A percentile compares a stretch with the other conserved stretches of the same genome.
These are phyloP conservation scores for Pythium dissimile DNA, from an alignment of 352 stramenopile species.

Conservation along the genomic window DNA sequence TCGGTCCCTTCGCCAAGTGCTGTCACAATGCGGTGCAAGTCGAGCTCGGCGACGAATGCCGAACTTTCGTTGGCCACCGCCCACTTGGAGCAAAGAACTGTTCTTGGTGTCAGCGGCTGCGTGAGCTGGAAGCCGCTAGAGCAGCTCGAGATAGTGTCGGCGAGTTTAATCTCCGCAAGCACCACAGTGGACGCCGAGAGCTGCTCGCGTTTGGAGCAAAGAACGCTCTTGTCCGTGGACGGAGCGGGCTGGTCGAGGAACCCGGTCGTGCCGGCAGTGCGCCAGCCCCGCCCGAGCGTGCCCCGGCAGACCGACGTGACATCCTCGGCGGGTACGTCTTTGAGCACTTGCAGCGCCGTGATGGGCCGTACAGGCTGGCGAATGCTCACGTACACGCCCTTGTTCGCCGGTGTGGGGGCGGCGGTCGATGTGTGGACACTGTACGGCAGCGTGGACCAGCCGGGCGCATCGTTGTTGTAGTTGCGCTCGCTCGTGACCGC, in stretches of 20 bases:
- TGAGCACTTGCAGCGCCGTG: constrained; percentile 30
- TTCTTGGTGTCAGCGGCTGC: neutral
- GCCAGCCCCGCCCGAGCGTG: neutral
- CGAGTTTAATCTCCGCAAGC: neutral
- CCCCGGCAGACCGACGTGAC: neutral
- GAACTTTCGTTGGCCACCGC: neutral
- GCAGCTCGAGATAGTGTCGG: neutral
- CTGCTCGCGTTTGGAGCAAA: constrained; percentile 18
- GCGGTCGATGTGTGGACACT: constrained; percentile 16
- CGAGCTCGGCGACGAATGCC: constrained; percentile 4
- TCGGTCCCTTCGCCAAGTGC: neutral
- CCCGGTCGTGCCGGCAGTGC: neutral
- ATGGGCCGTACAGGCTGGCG: constrained; percentile 34
- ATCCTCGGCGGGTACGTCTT: constrained; percentile 9
- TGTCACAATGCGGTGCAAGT: neutral
- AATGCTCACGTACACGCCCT: constrained; percentile 31
- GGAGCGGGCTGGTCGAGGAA: constrained; percentile 15
- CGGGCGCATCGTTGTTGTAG: constrained; percentile 42
- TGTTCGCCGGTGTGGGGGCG: neutral
- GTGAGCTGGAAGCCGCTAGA: neutral
- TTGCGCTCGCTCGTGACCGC: constrained; percentile 36
- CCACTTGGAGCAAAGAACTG: neutral
- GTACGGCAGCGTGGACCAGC: constrained; percentile 37
- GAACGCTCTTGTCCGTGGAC: constrained; percentile 19
- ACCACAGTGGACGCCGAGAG: constrained; percentile 9